Evolutionary conservation across 176 grass and related monocot genomes (phyloP), one percentile per base, ranked within the genome.

Genomic region (Triticum dicoccoides): DNA sequence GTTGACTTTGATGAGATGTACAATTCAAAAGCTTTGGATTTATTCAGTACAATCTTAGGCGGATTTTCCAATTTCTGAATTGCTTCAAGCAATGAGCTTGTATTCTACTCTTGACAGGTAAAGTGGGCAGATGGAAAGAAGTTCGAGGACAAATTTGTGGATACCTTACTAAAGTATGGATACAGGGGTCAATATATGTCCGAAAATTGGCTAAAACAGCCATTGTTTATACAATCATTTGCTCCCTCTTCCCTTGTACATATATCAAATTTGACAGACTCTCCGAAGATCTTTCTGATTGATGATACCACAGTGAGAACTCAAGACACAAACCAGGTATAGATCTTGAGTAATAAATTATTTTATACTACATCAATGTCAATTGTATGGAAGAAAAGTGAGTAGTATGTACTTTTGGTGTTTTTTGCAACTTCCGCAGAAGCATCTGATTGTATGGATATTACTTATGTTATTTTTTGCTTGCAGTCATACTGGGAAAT

Each of bases 141-240:
- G 76, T 98, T 96, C 59, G 97, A 98, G 83, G 94, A 96, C 79
- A 98, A 82, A 87, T 98, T 98, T 94, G 93, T 96, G 65, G 93
- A 91, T 74, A 89, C 71, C 42, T 90, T 98, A 69, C 86, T 88
- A 34, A 88, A 92, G 54, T 98, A 98, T 67, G 97, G 92, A 69
- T 98, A 98, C 45, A 91, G 77, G 85, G 97, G 93, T 68, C 66
- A 85, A 98, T 98, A 98, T 86, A 76, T 96, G 90, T 94, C 97
- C 44, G 87, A 86, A 64, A 88, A 90, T 83, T 98, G 97, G 97
- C 64, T 96, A 79, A 92, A 94, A 85, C 79, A 96, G 58, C 97
- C 97, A 83, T 44, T 98, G 21, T 98, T 98, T 92, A 94, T 98
- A 82, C 97, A 98, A 65, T 98, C 97, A 25, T 98, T 98, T 89